These are phyloP conservation scores for Fusarium sp. DNA, from an alignment of 2,329 filamentous ascomycete species.

Conservation along the genomic window DNA sequence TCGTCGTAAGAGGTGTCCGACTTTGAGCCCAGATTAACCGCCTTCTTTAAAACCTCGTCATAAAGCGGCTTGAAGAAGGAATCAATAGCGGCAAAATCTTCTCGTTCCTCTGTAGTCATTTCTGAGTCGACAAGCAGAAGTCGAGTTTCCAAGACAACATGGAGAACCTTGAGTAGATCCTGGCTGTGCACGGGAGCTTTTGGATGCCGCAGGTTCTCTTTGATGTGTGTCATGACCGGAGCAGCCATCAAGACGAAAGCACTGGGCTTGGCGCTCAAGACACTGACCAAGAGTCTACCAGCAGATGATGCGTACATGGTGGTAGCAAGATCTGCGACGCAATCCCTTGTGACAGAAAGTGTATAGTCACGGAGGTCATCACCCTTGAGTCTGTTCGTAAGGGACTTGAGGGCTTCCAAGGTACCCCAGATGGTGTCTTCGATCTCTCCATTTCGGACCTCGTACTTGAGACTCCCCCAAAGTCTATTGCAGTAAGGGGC, in stretches of 20 bases:
- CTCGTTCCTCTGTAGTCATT: constrained; percentile 52
- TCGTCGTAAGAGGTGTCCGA: constrained; percentile 51
- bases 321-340: constrained; percentile 65
- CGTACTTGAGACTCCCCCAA: constrained; percentile 72
- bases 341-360: constrained; percentile 63
- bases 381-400: constrained; percentile 59
- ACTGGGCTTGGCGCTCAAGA: constrained; percentile 60
- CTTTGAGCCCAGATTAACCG: constrained; percentile 49
- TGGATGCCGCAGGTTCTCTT: constrained; percentile 62
- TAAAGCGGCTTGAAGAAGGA: constrained; percentile 56
- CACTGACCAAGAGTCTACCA: constrained; percentile 64
- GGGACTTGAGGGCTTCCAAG: constrained; percentile 64
- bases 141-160: constrained; percentile 63
- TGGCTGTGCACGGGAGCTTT: constrained; percentile 63
- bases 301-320: constrained; percentile 64
- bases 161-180: constrained; percentile 64
- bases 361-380: constrained; percentile 60
- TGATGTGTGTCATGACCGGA: constrained; percentile 61
- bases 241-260: constrained; percentile 63
- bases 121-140: constrained; percentile 52
- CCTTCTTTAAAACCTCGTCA: constrained; percentile 56
- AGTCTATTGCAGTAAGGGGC: constrained; percentile 63
- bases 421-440: constrained; percentile 69
- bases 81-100: constrained; percentile 52
- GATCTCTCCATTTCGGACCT: constrained; percentile 71